Base-by-base conservation (phyloP, 176 grass and related monocot species). In the Lolium multiflorum region DNA sequence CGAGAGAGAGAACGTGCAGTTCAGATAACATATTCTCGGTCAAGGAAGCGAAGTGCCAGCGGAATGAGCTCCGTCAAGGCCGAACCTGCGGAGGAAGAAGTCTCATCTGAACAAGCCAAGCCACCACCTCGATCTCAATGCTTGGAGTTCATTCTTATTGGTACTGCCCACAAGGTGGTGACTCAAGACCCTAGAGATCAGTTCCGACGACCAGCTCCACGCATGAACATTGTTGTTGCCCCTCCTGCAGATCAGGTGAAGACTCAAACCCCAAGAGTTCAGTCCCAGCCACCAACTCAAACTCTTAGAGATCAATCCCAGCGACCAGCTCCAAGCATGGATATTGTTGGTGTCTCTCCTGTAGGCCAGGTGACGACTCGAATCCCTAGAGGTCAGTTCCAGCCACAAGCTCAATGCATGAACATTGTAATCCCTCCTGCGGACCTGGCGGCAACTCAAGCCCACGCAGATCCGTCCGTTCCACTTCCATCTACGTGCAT, bases 21-120 rank as follows among this genome's bases (percentile, higher is more conserved):
- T 41, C 43, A 61, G 59, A 38, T 84, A 77, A 86, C 35, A 7
- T 76, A 77, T 64, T 81, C 68, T 71, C 44, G 59, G 26, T 81
- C 88, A 82, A 82, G 50, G 85, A 84, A 52, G 67, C 81, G 0
- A 60, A 38, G 38, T 20, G 5, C 21, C 15, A 13, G 37, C 7
- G 81, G n/a, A 41, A 55, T 14, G 5, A 39, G 24, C 76, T 54
- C 58, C 89, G 20, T 55, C 39, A 50, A 69, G 68, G 75, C 56
- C 12, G 26, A 26, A 67, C 24, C 71, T n/a, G 11, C 4, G 43
- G 66, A 63, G 54, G 28, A 44, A 61, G 59, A 61, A 35, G 44
- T 10, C 25, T 62, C 63, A 0, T 50, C 57, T 51, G 58, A 60
- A 17, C 39, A 83, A 26, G 37, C 50, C 39, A 9, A 6, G 38